Evolutionary conservation across 2,329 filamentous ascomycete genomes (phyloP), one percentile per base, ranked within the genome.

Genomic region (Davidsoniella virescens): DNA sequence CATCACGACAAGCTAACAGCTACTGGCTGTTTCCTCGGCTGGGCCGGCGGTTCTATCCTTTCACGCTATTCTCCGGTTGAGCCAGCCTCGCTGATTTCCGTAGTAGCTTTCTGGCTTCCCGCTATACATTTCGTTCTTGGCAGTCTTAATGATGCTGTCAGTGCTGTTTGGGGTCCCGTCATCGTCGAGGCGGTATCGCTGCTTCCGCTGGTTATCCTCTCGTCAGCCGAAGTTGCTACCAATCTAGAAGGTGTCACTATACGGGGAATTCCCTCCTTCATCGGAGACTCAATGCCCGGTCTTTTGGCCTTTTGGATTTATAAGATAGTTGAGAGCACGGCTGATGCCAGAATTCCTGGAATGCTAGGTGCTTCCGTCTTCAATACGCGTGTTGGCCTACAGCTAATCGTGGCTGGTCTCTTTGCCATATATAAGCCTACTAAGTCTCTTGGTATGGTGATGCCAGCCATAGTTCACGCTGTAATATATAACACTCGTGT

Each of bases 21-120:
- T 57, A 67, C 75, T 3, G 79, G 77, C 25, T 77, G 79, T 54
- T 80, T 87, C 54, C 63, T 79, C 14, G 87, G 86, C 33, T 85
- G 85, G 75, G 73, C 84, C 7, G 71, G 73, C 23, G 84, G 84
- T 60, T 61, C 80, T 44, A 66, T 71, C 10, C 60, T 84, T 37
- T 66, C 64, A 49, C 64, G 69, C 25, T 61, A 67, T 7, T 61
- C 78, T 63, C 65, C 70, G 60, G 37, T 73, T 60, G 63, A 70
- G 61, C 63, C 74, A 52, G 58, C 66, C 59, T 57, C 70, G 48
- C 66, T 82, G 54, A 68, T 92, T 5, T 84, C 87, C 3, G 65
- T 93, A 7, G 65, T 92, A 40, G 84, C 87, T 4, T 73, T 83
- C 53, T 87, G 79, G 66, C 76, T 84, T 20, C 88, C 88, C 1